Percentiles rank a stretch among this genome's conserved stretches.
Conservation (phyloP, 805 yeast species). For the Yamadazyma sp. region DNA sequence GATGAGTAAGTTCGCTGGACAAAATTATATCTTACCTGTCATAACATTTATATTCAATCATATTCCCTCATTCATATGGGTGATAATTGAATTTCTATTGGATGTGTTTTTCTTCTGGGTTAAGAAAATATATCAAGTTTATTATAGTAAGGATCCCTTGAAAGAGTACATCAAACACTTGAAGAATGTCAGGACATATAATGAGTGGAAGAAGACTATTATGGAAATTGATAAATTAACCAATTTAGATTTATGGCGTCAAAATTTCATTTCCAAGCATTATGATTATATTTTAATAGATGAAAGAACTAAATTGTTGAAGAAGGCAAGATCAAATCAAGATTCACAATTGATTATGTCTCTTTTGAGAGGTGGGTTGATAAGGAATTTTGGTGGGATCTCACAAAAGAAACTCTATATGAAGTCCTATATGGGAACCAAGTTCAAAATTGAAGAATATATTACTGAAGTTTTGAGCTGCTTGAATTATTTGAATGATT, state of each 20-base stretch:
- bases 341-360: conserved; percentile 62
- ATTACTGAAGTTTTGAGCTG: conserved; percentile 71
- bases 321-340: conserved; percentile 55
- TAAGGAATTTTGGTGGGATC: conserved; percentile 90
- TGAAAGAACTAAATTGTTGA: conserved; percentile 62
- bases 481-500: conserved; percentile 56
- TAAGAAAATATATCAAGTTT: conserved; percentile 30
- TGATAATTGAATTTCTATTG: conserved; percentile 36
- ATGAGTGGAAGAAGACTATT: conserved; percentile 65
- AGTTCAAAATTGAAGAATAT: conserved; percentile 82
- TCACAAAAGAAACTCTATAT: conserved; percentile 75
- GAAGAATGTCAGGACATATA: conserved; percentile 53
- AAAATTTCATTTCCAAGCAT: conserved; percentile 73
- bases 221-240: conserved; percentile 48
- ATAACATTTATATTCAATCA: conserved; percentile 29
- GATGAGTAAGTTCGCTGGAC: conserved; percentile 6
- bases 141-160: conserved; percentile 41
- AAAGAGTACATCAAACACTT: conserved; percentile 48
- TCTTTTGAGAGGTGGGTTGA: conserved; percentile 73
- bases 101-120: conserved; percentile 50
- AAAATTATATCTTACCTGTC: conserved; percentile 18
- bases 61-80: conserved; percentile 41
- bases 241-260: conserved; percentile 60
- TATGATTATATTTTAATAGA: conserved; percentile 84
- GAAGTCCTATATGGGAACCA: conserved; percentile 85